Evolutionary conservation across 805 yeast species (phyloP).

Genomic region (Metschnikowia shivogae): DNA sequence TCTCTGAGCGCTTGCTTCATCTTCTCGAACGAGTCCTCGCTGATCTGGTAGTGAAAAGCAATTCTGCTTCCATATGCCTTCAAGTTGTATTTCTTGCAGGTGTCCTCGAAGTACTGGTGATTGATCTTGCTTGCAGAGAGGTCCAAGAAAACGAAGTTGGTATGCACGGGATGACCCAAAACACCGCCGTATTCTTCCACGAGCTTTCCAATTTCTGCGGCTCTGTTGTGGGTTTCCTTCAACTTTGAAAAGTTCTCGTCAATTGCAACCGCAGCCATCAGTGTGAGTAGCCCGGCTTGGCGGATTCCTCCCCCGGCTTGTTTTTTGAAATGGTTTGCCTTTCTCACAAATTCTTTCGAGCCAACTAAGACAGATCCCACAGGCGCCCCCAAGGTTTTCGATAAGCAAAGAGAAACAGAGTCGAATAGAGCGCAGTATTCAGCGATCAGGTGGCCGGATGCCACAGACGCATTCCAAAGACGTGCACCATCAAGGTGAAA

Average conservation of each 20-base stretch:
- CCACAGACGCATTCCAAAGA: conserved; percentile 41
- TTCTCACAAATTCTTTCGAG: conserved; percentile 26
- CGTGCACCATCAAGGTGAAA: conserved; percentile 44
- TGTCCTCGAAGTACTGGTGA: conserved; percentile 19
- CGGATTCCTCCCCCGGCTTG: conserved; percentile 45
- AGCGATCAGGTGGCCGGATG: conserved; percentile 35
- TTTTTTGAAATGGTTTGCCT: conserved; percentile 44
- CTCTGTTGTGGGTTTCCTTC: conserved; percentile 29
- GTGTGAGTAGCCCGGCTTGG: conserved; percentile 38
- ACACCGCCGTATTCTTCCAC: conserved; percentile 27
- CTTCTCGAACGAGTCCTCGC: conserved; percentile 27
- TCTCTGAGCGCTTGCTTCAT: conserved; percentile 19
- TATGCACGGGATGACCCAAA: conserved; percentile 36
- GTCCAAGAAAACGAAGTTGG: conserved; percentile 41
- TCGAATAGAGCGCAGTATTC: conserved; percentile 40
- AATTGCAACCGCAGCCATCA: conserved; percentile 40
- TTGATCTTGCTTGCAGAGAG: conserved; percentile 28
- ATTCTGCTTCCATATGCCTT: conserved; percentile 18
- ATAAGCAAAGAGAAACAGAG: conserved; percentile 40
- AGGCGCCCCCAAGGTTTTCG: conserved; percentile 43
- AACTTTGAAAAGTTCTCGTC: conserved; percentile 36
- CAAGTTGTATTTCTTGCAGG: conserved; percentile 19
- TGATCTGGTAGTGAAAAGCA: conserved; percentile 36
- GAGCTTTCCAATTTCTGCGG: conserved; percentile 31
- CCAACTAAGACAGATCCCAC: conserved; percentile 41